These are phyloP conservation scores for Bocquillonia castaneifolia DNA, from an alignment of 441 rosid genomes.

Conservation along the genomic window DNA sequence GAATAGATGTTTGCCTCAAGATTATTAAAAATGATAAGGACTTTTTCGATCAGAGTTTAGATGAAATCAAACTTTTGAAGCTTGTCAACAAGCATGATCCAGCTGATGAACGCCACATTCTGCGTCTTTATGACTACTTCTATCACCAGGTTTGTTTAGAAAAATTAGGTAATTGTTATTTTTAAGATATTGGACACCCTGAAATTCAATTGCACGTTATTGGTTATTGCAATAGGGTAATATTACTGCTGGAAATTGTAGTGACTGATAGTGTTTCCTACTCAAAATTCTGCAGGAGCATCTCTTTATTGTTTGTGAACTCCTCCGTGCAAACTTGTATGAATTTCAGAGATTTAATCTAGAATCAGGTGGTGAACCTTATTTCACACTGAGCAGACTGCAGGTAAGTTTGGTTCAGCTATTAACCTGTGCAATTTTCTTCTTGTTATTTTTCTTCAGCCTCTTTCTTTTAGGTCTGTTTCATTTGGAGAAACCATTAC, in stretches of 20 bases:
- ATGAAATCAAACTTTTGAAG: slow-evolving; percentile 91
- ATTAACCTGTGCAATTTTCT: neutral
- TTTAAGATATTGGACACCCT: too few species aligned
- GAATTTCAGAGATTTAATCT: slow-evolving; percentile 85
- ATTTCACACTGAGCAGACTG: slow-evolving; percentile 63
- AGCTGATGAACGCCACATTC: slow-evolving; percentile 63
- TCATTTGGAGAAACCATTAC: neutral
- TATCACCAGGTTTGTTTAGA: slow-evolving; percentile 60
- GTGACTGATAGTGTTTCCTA: slow-evolving; percentile 1
- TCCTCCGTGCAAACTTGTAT: slow-evolving; percentile 77
- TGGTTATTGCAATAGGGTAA: too few species aligned
- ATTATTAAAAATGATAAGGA: slow-evolving; percentile 94
- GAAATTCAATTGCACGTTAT: too few species aligned
- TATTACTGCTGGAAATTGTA: neutral
- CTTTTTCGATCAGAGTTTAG: slow-evolving; percentile 93
- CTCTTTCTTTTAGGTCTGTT: neutral
- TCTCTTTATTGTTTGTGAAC: slow-evolving; percentile 92
- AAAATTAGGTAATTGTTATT: neutral
- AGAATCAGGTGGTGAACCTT: slow-evolving; percentile 76
- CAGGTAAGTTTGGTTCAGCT: slow-evolving; percentile 49
- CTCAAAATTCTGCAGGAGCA: slow-evolving; percentile 56
- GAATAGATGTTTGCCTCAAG: slow-evolving; percentile 76
- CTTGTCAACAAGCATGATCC: slow-evolving; percentile 84
- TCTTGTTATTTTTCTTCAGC: neutral
- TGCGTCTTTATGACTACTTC: slow-evolving; percentile 92